phyloP scores from a whole-genome alignment of 2,329 filamentous ascomycete genomes.

The Cucurbitaria berberidis region DNA sequence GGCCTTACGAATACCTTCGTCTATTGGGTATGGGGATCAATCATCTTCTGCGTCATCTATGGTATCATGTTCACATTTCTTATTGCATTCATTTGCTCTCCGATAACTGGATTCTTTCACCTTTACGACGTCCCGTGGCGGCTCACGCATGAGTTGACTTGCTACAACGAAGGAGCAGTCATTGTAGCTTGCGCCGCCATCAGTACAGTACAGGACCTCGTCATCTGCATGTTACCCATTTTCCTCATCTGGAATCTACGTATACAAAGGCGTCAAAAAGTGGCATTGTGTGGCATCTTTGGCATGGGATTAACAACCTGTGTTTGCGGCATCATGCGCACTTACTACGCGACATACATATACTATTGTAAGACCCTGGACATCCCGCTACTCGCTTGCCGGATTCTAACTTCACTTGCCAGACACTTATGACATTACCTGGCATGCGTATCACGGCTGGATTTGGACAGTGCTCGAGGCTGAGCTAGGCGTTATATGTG shows the following conservation, averaged over 20 bases:
- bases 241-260: conserved; percentile 55
- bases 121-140: conserved; percentile 45
- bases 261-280: conserved; percentile 52
- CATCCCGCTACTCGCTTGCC: neutral
- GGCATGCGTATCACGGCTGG: conserved; percentile 48
- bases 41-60: conserved; percentile 49
- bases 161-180: conserved; percentile 48
- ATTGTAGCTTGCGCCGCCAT: conserved; percentile 49
- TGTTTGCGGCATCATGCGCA: conserved; percentile 46
- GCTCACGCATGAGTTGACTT: conserved; percentile 39
- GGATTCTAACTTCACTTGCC: neutral
- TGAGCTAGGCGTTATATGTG: conserved; percentile 51
- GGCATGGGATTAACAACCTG: conserved; percentile 52
- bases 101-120: conserved; percentile 51
- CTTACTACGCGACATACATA: conserved; percentile 45
- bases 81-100: conserved; percentile 48
- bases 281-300: conserved; percentile 54
- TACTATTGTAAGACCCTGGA: conserved; percentile 30
- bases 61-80: conserved; percentile 46
- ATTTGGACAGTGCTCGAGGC: conserved; percentile 52
- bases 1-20: conserved; percentile 46
- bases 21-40: conserved; percentile 46
- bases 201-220: conserved; percentile 49
- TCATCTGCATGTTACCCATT: conserved; percentile 51
- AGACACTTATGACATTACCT: conserved; percentile 50